Evolutionary conservation across 352 stramenopile genomes (phyloP).

Genomic region (Phytophthora citrophthora): DNA sequence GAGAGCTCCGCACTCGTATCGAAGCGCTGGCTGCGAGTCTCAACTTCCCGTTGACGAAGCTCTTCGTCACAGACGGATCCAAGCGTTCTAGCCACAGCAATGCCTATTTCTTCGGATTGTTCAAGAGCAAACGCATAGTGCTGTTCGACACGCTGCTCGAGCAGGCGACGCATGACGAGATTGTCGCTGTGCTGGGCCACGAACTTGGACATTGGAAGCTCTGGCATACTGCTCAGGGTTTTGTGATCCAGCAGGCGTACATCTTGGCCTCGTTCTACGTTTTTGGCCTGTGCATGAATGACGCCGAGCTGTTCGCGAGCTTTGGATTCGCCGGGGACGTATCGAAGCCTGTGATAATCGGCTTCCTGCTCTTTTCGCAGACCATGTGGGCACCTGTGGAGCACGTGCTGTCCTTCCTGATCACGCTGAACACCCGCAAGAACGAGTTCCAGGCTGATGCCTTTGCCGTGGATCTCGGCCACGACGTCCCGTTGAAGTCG

Average conservation of each 20-base stretch:
- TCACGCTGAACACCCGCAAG: slow-evolving; percentile 79
- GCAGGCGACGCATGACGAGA: slow-evolving; percentile 93
- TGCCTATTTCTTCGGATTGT: slow-evolving; percentile 94
- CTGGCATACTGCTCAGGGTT: slow-evolving; percentile 94
- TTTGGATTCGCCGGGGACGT: slow-evolving; percentile 70
- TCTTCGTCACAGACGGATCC: slow-evolving; percentile 98
- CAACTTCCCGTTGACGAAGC: slow-evolving; percentile 96
- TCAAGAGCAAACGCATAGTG: slow-evolving; percentile 97
- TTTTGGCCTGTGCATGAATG: slow-evolving; percentile 84
- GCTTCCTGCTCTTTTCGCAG: slow-evolving; percentile 86
- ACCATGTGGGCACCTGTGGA: slow-evolving; percentile 85
- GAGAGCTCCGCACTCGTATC: slow-evolving; percentile 92
- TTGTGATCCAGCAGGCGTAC: slow-evolving; percentile 93
- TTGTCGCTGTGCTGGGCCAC: slow-evolving; percentile 96
- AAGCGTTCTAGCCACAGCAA: slow-evolving; percentile 95
- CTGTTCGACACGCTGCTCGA: slow-evolving; percentile 97
- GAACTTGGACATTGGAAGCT: slow-evolving; percentile 98
- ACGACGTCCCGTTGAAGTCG: slow-evolving; percentile 91
- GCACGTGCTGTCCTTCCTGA: slow-evolving; percentile 73
- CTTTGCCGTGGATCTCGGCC: slow-evolving; percentile 93
- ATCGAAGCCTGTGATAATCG: slow-evolving; percentile 75
- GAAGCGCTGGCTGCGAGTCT: slow-evolving; percentile 92
- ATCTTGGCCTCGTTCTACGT: slow-evolving; percentile 79
- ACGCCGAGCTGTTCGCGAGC: slow-evolving; percentile 73
- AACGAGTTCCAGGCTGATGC: slow-evolving; percentile 93